These are phyloP conservation scores for Mortierella sp. DNA, from an alignment of 371 early-diverging fungal genomes.

Conservation along the genomic window DNA sequence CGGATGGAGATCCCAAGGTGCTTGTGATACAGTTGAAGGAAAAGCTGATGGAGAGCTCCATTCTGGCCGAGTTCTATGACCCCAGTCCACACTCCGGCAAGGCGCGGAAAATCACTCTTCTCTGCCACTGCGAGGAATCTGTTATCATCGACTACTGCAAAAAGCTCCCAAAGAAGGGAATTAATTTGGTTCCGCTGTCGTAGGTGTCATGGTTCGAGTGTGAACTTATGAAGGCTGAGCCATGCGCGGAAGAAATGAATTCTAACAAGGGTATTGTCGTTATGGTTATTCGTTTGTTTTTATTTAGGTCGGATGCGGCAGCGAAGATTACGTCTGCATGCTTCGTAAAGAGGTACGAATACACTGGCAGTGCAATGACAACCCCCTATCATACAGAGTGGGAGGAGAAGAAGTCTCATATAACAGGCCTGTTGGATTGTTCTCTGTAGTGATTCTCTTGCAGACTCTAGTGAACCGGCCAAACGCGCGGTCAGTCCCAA, in stretches of 20 bases:
- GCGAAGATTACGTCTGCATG: too few species aligned
- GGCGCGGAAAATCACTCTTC: slow-evolving; percentile 11
- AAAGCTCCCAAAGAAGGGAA: slow-evolving; percentile 3
- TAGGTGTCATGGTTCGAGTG: slow-evolving; percentile 1
- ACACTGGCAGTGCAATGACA: neutral
- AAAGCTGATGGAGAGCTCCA: slow-evolving; percentile 5
- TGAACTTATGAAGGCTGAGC: neutral
- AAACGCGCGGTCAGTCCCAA: too few species aligned
- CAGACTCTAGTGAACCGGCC: too few species aligned
- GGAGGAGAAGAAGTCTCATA: neutral
- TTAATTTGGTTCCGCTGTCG: slow-evolving; percentile 9
- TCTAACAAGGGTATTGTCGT: too few species aligned
- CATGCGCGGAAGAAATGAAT: neutral
- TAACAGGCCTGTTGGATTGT: too few species aligned
- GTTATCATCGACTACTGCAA: slow-evolving; percentile 9
- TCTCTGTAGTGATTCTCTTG: too few species aligned
- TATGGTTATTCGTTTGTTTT: too few species aligned
- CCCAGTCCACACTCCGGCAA: slow-evolving; percentile 18
- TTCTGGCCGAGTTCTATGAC: slow-evolving; percentile 22
- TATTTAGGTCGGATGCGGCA: slow-evolving; percentile 11
- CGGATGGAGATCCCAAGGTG: slow-evolving; percentile 7
- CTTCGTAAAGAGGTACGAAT: neutral
- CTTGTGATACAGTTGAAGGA: slow-evolving; percentile 16
- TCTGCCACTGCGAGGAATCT: neutral
- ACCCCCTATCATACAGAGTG: neutral